phyloP scores from a whole-genome alignment of 78 protist species.

The Dictyostelium capitatum region DNA sequence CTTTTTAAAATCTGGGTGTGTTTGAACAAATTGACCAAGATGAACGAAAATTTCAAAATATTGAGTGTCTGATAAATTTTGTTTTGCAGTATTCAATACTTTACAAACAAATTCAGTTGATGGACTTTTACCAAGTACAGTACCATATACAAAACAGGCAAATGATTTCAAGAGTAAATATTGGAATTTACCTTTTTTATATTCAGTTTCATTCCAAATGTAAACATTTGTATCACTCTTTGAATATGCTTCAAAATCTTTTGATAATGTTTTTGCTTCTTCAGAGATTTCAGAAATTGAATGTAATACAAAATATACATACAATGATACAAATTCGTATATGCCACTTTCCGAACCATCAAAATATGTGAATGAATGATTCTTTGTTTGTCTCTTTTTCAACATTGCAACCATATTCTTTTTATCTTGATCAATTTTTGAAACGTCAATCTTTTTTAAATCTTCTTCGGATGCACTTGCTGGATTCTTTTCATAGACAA shows the following conservation, averaged over 20 bases:
- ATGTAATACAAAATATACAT: constrained; percentile 37
- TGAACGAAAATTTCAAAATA: background rate
- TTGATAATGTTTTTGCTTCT: background rate
- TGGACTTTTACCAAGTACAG: background rate
- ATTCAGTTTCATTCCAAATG: background rate
- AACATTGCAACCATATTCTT: constrained; percentile 13
- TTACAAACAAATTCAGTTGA: background rate
- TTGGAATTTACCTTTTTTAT: background rate
- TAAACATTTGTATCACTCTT: background rate
- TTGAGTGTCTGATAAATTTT: background rate
- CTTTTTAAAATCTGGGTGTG: background rate
- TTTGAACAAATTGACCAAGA: background rate
- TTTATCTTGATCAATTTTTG: background rate
- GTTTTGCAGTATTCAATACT: background rate
- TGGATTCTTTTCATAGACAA: background rate
- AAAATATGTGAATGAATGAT: constrained; percentile 29
- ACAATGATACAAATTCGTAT: constrained; percentile 46
- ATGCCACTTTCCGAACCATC: background rate
- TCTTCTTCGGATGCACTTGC: background rate
- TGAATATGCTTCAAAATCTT: background rate
- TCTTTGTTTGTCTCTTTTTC: background rate
- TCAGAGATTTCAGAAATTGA: background rate
- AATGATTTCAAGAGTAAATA: constrained; percentile 26
- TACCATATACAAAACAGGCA: background rate
- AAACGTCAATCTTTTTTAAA: background rate